Conservation (phyloP, 495 filamentous ascomycete species). For the Daldinia decipiens region DNA sequence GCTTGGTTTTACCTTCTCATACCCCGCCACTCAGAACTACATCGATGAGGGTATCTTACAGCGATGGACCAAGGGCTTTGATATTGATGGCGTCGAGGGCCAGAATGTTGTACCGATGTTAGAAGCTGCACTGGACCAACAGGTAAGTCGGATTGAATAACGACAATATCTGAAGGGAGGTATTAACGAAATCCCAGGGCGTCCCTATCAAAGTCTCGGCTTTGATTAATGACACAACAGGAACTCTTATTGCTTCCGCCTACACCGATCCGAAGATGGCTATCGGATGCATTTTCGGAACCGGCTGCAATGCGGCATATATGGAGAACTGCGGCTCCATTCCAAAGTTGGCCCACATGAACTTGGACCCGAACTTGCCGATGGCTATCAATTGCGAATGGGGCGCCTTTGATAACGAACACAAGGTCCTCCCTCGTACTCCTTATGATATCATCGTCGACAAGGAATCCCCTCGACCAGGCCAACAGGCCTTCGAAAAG, state of each 20-base stretch:
- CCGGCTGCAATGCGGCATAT: conserved; percentile 97
- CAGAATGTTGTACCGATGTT: conserved; percentile 94
- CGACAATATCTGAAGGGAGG: conserved; percentile 15
- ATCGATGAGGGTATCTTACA: conserved; percentile 96
- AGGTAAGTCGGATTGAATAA: conserved; percentile 62
- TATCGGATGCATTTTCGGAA: conserved; percentile 98
- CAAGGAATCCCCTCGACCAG: conserved; percentile 90
- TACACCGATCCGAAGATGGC: conserved; percentile 93
- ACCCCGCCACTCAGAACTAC: conserved; percentile 94
- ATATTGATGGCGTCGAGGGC: conserved; percentile 95
- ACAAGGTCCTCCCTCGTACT: conserved; percentile 88
- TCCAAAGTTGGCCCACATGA: conserved; percentile 93
- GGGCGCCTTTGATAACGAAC: conserved; percentile 98
- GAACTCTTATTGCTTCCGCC: conserved; percentile 96
- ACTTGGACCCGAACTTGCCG: conserved; percentile 85
- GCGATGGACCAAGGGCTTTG: conserved; percentile 99
- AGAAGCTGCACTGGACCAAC: conserved; percentile 80
- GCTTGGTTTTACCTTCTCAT: conserved; percentile 98
- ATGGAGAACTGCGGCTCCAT: conserved; percentile 93
- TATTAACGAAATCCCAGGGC: conserved; percentile 60
- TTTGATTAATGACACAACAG: conserved; percentile 97
- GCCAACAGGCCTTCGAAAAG: conserved; percentile 97
- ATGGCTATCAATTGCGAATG: conserved; percentile 99
- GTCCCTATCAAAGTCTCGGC: conserved; percentile 94
- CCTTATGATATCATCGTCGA: conserved; percentile 87